Percentiles rank a stretch among this genome's conserved stretches.
phyloP scores from a whole-genome alignment of 352 stramenopile species.

The Phytophthora multivora region DNA sequence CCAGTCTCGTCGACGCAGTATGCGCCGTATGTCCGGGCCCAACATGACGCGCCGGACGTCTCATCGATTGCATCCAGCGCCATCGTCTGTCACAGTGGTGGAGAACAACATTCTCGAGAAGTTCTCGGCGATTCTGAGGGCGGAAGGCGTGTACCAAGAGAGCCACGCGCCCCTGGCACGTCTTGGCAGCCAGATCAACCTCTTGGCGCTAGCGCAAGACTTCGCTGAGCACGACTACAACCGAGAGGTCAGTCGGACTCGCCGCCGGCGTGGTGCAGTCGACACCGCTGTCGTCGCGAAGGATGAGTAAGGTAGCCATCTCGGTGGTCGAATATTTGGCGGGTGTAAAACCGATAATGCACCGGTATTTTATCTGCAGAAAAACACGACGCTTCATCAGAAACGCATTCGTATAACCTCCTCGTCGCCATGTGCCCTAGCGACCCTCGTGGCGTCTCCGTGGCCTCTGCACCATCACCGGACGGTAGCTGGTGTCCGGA shows the following conservation, averaged over 20 bases:
- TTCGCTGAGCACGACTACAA: slow-evolving; percentile 30
- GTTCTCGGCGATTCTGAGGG: slow-evolving; percentile 60
- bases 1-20: slow-evolving; percentile 28
- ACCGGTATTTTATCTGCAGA: not conserved
- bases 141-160: slow-evolving; percentile 69
- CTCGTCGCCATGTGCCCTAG: slow-evolving; percentile 23
- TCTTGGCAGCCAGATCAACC: slow-evolving; percentile 59
- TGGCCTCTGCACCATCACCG: slow-evolving; percentile 12
- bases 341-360: not conserved
- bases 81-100: slow-evolving; percentile 39
- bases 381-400: slow-evolving; percentile 16
- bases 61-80: slow-evolving; percentile 48
- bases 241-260: slow-evolving; percentile 20
- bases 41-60: slow-evolving; percentile 7
- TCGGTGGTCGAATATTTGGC: not conserved
- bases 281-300: slow-evolving; percentile 11
- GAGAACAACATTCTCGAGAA: slow-evolving; percentile 73
- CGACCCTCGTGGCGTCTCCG: slow-evolving; percentile 8
- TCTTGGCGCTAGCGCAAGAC: slow-evolving; percentile 39
- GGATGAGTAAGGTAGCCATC: slow-evolving; percentile 3
- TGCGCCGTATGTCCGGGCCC: slow-evolving; percentile 19
- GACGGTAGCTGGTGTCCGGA: slow-evolving; percentile 76
- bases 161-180: slow-evolving; percentile 52
- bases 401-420: not conserved
- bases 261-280: slow-evolving; percentile 18